Evolutionary conservation across 2,329 filamentous ascomycete genomes (phyloP).

Genomic region (Fusarium solani-melongenae): DNA sequence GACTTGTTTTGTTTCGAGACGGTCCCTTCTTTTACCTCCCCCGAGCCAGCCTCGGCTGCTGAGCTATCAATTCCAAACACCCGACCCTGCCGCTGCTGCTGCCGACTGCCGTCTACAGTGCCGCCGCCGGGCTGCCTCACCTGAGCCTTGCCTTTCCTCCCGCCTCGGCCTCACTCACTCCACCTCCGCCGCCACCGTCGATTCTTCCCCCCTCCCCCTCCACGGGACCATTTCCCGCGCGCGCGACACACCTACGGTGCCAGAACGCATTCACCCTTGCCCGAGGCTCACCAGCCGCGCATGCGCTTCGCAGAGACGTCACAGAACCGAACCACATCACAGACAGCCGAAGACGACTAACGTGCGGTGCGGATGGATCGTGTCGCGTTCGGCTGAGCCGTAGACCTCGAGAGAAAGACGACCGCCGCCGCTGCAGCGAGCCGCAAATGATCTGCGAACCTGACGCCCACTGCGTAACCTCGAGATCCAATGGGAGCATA

Average conservation of each 20-base stretch:
- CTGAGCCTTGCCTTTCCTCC: slow-evolving; percentile 29
- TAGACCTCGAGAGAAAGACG: slow-evolving; percentile 27
- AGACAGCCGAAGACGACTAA: slow-evolving; percentile 10
- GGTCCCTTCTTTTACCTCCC: slow-evolving; percentile 19
- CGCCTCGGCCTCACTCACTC: slow-evolving; percentile 29
- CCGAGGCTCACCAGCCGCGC: slow-evolving; percentile 14
- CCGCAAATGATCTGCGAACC: slow-evolving; percentile 48
- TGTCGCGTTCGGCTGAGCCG: slow-evolving; percentile 39
- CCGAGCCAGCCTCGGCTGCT: slow-evolving; percentile 26
- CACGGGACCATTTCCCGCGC: slow-evolving; percentile 29
- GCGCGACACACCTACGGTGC: slow-evolving; percentile 11
- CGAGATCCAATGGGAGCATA: slow-evolving; percentile 49
- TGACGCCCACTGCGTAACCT: slow-evolving; percentile 47
- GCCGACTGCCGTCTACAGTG: background rate
- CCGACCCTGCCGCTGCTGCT: background rate
- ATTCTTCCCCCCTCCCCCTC: slow-evolving; percentile 30
- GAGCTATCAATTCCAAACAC: slow-evolving; percentile 29
- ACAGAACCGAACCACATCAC: slow-evolving; percentile 19
- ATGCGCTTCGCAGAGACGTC: slow-evolving; percentile 10
- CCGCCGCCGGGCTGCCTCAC: background rate
- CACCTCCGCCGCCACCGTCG: slow-evolving; percentile 34
- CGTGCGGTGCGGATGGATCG: slow-evolving; percentile 37
- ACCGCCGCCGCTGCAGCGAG: slow-evolving; percentile 42
- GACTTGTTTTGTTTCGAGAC: slow-evolving; percentile 2
- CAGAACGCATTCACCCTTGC: background rate